These are phyloP conservation scores for Chlorophyllum brunneum DNA, from an alignment of 768 basidiomycete genomes.

Conservation along the genomic window DNA sequence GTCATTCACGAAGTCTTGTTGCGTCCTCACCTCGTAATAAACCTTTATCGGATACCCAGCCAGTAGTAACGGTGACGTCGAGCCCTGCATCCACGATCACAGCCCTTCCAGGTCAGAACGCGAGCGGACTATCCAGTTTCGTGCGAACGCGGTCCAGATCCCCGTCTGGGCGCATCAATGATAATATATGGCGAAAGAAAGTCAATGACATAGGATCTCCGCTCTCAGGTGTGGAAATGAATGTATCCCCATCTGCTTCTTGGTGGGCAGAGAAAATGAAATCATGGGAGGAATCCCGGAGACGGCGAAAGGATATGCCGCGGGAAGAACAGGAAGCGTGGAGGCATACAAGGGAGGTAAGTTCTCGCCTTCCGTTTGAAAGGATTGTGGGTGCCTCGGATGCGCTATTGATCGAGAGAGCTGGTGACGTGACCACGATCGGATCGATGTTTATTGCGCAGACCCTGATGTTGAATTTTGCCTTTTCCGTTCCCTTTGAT, in stretches of 20 bases:
- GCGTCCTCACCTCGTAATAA: background rate
- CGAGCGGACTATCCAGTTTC: background rate
- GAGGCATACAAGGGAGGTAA: constrained; percentile 15
- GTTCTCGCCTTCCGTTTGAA: background rate
- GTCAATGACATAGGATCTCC: background rate
- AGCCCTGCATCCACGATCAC: constrained; percentile 5
- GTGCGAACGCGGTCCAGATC: background rate
- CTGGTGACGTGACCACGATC: background rate
- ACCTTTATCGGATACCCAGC: background rate
- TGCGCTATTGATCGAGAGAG: background rate
- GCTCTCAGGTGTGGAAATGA: background rate
- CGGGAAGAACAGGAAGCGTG: constrained; percentile 12
- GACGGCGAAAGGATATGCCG: constrained; percentile 9
- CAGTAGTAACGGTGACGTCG: constrained; percentile 5
- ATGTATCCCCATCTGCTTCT: constrained; percentile 11
- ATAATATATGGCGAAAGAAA: constrained; percentile 5
- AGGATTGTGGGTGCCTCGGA: background rate
- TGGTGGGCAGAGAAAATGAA: constrained; percentile 16
- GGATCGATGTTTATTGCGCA: background rate
- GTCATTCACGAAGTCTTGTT: background rate
- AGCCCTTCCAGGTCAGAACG: background rate
- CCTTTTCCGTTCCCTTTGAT: background rate
- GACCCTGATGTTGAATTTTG: background rate
- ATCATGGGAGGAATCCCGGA: constrained; percentile 15
- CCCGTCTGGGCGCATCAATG: background rate